These are phyloP conservation scores for Starmerella stellata DNA, from an alignment of 805 yeast genomes.

Conservation along the genomic window DNA sequence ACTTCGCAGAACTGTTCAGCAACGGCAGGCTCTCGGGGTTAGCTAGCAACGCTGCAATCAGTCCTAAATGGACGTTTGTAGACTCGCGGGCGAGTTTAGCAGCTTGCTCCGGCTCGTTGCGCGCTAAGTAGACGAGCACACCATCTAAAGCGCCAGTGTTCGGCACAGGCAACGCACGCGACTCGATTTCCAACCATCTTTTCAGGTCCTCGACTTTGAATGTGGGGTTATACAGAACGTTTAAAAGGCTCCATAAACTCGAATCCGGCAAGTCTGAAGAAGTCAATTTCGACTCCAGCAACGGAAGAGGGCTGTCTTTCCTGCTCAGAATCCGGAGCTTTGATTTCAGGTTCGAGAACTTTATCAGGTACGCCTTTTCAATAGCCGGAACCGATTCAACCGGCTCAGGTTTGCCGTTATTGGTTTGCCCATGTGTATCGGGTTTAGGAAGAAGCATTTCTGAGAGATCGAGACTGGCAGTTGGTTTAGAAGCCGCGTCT, in stretches of 20 bases:
- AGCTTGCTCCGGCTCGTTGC: constrained; percentile 47
- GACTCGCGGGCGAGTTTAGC: constrained; percentile 40
- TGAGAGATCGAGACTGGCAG: constrained; percentile 4
- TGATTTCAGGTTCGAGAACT: not conserved
- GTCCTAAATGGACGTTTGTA: constrained; percentile 52
- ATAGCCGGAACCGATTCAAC: not conserved
- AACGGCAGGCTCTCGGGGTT: constrained; percentile 26
- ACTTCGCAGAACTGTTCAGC: constrained; percentile 36
- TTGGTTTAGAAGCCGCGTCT: constrained; percentile 7
- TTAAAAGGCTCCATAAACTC: not conserved
- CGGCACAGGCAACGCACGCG: not conserved
- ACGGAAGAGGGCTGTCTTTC: constrained; percentile 7
- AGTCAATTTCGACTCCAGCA: not conserved
- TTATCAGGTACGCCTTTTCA: not conserved
- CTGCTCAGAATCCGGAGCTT: not conserved
- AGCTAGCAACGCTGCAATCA: constrained; percentile 49
- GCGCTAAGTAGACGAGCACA: constrained; percentile 14
- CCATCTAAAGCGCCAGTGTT: not conserved
- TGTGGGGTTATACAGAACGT: not conserved
- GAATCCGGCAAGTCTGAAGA: not conserved
- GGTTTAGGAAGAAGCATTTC: constrained; percentile 1
- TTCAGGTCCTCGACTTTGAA: not conserved
- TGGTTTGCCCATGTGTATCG: not conserved
- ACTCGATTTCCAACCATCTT: not conserved
- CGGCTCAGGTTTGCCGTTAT: not conserved